Evolutionary conservation across 2,329 filamentous ascomycete species (phyloP), one percentile per base, ranked within the genome.

Genomic region (Aspergillus sp.): DNA sequence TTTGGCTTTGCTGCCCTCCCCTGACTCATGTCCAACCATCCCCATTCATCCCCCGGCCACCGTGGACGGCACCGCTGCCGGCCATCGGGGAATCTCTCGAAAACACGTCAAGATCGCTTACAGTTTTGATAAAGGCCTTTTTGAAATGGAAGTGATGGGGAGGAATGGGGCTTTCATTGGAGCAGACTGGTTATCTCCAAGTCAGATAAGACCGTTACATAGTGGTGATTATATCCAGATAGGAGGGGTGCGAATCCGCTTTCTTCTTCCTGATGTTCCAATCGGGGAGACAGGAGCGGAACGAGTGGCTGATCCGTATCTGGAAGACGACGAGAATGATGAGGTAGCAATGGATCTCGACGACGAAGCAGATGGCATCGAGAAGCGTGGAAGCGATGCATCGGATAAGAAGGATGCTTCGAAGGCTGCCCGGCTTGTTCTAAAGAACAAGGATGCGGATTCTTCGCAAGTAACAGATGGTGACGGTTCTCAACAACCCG

Each of bases 51-150:
- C 79, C 19, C 74, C 74, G 2, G 65, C 67, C 29, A 71, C 71
- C 10, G 59, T 68, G 34, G 67, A 72, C 41, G 74, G 69, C 39
- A 65, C 55, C 47, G 66, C 73, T 2, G 70, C 70, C 8, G 72
- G 72, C 10, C 77, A 81, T 52, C 77, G 76, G 51, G 75, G 74
- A 39, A 83, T 83, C 32, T 83, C 80, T 3, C 72, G 80, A 27
- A 74, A 79, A 55, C 81, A 84, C 57, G 73, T 81, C 44, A 76
- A 74, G 49, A 81, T 84, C 49, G 69, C 72, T 28, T 83, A 79
- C 66, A 79, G 80, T 48, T 77, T 78, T 51, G 72, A 79, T 38
- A 69, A 72, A 34, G 73, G 76, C 41, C 56, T 71, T 33, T 84
- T 82, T 57, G 74, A 80, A 54, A 72, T 83, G 66, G 69, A 76